These are phyloP conservation scores for Paralagenidium karlingii DNA, from an alignment of 352 stramenopile species.

Conservation along the genomic window DNA sequence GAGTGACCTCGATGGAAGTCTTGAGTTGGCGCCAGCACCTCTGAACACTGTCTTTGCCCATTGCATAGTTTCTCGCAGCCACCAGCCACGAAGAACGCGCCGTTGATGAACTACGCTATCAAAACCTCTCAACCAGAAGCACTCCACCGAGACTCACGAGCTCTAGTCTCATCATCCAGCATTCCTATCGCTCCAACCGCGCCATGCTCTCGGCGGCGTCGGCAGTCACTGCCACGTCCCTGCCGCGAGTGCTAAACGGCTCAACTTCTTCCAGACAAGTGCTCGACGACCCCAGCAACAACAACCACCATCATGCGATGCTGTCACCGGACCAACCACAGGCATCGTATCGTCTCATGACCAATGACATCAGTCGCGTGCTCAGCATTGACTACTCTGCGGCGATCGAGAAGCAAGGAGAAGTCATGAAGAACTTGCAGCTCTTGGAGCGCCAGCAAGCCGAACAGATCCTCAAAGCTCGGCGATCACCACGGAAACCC, in stretches of 20 bases:
- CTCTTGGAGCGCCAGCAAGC: too few relatives aligned
- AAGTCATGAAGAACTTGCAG: too few relatives aligned
- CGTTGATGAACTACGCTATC: conserved; percentile 17
- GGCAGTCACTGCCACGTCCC: not conserved
- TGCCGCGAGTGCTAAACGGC: not conserved
- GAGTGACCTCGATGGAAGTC: too few relatives aligned
- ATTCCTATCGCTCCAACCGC: conserved; percentile 10
- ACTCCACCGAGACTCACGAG: conserved; percentile 3
- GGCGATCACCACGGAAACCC: too few relatives aligned
- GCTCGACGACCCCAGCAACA: too few relatives aligned
- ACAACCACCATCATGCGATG: too few relatives aligned
- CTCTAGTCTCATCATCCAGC: conserved; percentile 48
- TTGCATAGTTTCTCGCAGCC: conserved; percentile 26
- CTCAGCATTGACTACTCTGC: conserved; percentile 41
- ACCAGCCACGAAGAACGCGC: conserved; percentile 24
- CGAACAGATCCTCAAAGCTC: too few relatives aligned
- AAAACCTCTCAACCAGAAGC: conserved; percentile 9
- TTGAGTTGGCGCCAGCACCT: too few relatives aligned
- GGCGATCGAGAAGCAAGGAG: too few relatives aligned
- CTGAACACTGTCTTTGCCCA: not conserved
- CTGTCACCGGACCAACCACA: conserved; percentile 3
- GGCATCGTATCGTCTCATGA: conserved; percentile 30
- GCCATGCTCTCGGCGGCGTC: not conserved
- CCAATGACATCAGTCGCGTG: conserved; percentile 32
- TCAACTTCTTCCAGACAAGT: not conserved